Evolutionary conservation across 2,329 filamentous ascomycete genomes (phyloP).

Genomic region (Clonostachys chloroleuca): DNA sequence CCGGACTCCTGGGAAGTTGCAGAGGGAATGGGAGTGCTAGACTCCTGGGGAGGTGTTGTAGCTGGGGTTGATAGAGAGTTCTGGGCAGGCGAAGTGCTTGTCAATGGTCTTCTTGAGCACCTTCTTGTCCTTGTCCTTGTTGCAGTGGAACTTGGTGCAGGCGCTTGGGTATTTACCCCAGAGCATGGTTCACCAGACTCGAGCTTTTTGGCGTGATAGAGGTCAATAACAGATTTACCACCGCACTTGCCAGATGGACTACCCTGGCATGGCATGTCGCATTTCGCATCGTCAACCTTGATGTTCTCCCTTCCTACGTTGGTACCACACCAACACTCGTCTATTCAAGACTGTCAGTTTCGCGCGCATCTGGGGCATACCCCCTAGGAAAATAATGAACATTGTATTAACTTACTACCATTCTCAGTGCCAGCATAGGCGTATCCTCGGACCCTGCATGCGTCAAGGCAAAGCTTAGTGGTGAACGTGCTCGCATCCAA

Average conservation of each 20-base stretch:
- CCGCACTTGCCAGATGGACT: slow-evolving; percentile 35
- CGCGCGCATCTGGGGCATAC: neutral
- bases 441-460: slow-evolving; percentile 36
- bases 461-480: slow-evolving; percentile 32
- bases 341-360: slow-evolving; percentile 6
- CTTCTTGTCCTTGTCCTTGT: no score
- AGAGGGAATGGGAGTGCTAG: no score
- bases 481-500: slow-evolving; percentile 30
- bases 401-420: slow-evolving; percentile 15
- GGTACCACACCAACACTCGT: slow-evolving; percentile 46
- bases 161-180: slow-evolving; percentile 20
- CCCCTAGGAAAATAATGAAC: neutral
- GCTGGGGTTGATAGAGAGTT: neutral
- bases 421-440: slow-evolving; percentile 44
- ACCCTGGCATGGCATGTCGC: slow-evolving; percentile 48
- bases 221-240: slow-evolving; percentile 31
- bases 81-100: no score
- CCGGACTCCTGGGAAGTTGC: no score
- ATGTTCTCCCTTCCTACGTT: slow-evolving; percentile 43
- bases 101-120: no score
- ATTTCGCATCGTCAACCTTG: slow-evolving; percentile 29
- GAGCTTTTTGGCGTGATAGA: slow-evolving; percentile 44
- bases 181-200: slow-evolving; percentile 43
- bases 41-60: neutral
- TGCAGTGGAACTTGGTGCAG: no score